Base-by-base conservation (phyloP, 768 basidiomycete species). In the Gyrodon lividus region DNA sequence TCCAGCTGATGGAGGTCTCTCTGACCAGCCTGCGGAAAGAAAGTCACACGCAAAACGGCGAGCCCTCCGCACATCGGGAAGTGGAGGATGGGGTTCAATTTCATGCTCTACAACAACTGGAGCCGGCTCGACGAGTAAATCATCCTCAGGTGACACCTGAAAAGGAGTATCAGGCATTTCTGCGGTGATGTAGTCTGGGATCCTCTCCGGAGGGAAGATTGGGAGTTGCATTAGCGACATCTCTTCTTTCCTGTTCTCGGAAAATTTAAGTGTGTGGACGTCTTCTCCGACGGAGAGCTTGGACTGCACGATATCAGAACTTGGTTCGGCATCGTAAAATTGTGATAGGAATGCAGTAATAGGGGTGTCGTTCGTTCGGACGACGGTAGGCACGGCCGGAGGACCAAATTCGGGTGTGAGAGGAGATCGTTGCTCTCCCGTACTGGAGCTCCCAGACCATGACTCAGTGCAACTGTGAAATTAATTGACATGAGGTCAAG, bases 321-420 rank as follows among this genome's bases (percentile, higher is more conserved):
- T 38, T 26, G 39, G 38, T 16, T 41, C 37, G 8, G 43, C 19
- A 19, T 55, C 54, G 12, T 50, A 45, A 37, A 55, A 57, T 41
- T 57, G 41, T 8, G 51, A 46, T 28, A 51, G 43, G 39, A 57
- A 54, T 10, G 48, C 33, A 2, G 50, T 41, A 31, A 46, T 41
- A 40, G 55, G 35, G 2, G 43, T 40, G 14, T 37, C 58, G 28
- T 59, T 50, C 6, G 59, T 50, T 28, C 38, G 26, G 40, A 40
- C 38, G 31, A 69, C 50, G 46, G 33, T 26, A 24, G 50, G 19
- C 38, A 24, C 30, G 10, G 45, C 44, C 30, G 48, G 45, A 53
- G 45, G n/a, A 40, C 19, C 47, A 52, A 57, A 43, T 16, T 61
- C 55, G 5, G 67, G 67, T 2, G 66, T 65, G 5, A 8, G 48